Conservation (phyloP, 495 filamentous ascomycete genomes). For the Penicillium herquei region DNA sequence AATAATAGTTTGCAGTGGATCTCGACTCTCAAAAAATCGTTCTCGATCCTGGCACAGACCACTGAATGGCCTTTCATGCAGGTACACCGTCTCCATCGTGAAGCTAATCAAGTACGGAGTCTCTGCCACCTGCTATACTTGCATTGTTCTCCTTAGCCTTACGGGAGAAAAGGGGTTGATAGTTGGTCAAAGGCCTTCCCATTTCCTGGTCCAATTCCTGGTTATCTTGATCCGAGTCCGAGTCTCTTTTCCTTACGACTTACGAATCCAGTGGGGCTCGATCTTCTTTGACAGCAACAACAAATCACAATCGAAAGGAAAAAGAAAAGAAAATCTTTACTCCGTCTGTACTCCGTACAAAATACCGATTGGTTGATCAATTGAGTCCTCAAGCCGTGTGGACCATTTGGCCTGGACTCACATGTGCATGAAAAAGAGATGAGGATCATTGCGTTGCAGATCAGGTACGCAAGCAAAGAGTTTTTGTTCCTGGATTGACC, state of each 20-base stretch:
- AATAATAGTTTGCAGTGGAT: not conserved
- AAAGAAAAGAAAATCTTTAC: not conserved
- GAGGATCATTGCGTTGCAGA: not conserved
- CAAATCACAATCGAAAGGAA: not conserved
- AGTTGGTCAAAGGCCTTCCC: too few relatives aligned
- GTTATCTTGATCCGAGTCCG: not conserved
- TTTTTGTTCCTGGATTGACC: not conserved
- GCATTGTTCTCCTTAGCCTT: too few relatives aligned
- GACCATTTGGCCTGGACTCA: not conserved
- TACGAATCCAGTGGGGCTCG: not conserved
- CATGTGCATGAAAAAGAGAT: not conserved
- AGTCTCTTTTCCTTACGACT: not conserved
- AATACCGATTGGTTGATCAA: not conserved
- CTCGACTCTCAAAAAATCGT: not conserved
- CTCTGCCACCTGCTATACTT: too few relatives aligned
- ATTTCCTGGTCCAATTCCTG: not conserved
- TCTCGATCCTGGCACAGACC: not conserved
- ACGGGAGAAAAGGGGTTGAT: too few relatives aligned
- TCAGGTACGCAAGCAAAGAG: not conserved
- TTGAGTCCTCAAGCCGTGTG: not conserved
- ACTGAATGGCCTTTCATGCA: not conserved
- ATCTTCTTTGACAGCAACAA: not conserved
- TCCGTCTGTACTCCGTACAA: not conserved
- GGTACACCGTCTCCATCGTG: not conserved
- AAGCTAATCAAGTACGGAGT: too few relatives aligned